Evolutionary conservation across 148 eudicot genomes (phyloP), one percentile per base, ranked within the genome.

Genomic region (Rhododendron ferrugineum): DNA sequence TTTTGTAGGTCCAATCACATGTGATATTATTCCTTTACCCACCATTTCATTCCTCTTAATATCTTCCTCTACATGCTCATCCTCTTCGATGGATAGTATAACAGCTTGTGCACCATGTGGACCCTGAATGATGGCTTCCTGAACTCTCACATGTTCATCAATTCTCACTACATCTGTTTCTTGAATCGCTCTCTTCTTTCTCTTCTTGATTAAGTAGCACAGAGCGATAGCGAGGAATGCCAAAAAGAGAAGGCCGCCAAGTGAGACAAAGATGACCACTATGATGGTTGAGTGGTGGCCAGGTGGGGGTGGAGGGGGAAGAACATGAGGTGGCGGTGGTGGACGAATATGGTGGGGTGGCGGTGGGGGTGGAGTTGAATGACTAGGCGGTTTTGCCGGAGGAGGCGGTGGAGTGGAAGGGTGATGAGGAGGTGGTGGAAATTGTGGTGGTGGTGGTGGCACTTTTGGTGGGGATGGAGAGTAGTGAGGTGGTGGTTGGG

Each of bases 241-340:
- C 4, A 96, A 89, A 66, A 96, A 91, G 92, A 96, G 93, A 22
- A 96, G 37, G 9, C 98, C 93, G n/a, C 98, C 98, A 46, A 96
- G 82, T 1, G 98, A 92, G 32, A 93, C 90, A 36, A 93, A 91
- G 47, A 94, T 88, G 0, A 95, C 70, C 18, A 96, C 84, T 40
- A 96, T 89, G 72, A 93, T 88, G 1, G 93, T 88, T 42, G 90
- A 36, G 78, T 92, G 94, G 90, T 90, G 94, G 62, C 94, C 91
- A 0, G 96, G 90, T 16, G 92, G 89, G 2, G 93, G 90, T 18
- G 95, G 93, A 47, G 34, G 87, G 58, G 91, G 92, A 47, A 49
- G 22, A 68, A 83, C 52, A n/a, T 49, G 79, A 20, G 78, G 89
- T 4, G 87, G 90, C 4, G 62, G 81, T 1, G 86, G 88, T 37